Percentiles rank a stretch among this genome's conserved stretches.
These are phyloP conservation scores for Solanum dulcamara DNA, from an alignment of 257 asterid genomes.

Conservation along the genomic window DNA sequence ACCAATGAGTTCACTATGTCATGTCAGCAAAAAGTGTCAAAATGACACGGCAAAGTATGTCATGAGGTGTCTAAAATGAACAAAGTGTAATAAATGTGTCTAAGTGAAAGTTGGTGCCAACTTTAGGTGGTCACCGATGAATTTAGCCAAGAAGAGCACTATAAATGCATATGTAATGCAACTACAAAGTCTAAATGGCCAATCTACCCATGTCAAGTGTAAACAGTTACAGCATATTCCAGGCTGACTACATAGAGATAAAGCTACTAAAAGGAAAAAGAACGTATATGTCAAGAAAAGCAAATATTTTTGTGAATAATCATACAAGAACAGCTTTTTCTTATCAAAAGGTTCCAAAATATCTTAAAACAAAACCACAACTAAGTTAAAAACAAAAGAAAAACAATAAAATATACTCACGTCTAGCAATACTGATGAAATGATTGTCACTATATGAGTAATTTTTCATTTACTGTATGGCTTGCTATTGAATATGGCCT, in stretches of 20 bases:
- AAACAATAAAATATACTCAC: slow-evolving; percentile 25
- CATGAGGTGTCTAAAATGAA: too few species aligned
- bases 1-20: too few species aligned
- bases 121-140: too few species aligned
- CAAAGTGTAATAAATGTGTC: too few species aligned
- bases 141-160: too few species aligned
- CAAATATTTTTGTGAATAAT: background rate
- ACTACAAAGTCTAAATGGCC: background rate
- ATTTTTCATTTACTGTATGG: background rate
- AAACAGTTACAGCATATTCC: background rate
- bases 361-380: background rate
- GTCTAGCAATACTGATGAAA: slow-evolving; percentile 14
- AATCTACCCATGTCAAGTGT: background rate
- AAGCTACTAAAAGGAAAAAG: background rate
- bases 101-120: too few species aligned
- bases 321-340: background rate
- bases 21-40: too few species aligned
- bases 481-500: background rate
- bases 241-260: background rate
- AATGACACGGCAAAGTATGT: too few species aligned
- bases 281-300: background rate
- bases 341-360: background rate
- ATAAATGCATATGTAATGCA: too few species aligned
- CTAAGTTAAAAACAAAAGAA: background rate
- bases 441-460: slow-evolving; percentile 16